Conservation (phyloP, 1,139 yeast genomes). For the Citeromyces siamensis region DNA sequence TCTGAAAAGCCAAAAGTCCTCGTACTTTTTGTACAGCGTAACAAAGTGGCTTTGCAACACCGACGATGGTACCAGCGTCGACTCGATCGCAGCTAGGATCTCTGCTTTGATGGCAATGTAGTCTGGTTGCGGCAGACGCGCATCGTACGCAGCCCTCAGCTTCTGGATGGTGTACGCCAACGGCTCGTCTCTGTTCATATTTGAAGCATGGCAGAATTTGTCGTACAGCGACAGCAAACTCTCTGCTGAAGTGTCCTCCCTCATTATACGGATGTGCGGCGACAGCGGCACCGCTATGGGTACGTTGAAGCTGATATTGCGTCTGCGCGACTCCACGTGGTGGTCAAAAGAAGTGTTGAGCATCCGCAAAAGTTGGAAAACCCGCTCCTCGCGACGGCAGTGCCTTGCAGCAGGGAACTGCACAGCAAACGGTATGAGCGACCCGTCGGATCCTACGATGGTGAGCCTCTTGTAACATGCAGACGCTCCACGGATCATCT, state of each 20-base stretch:
- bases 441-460: constrained; percentile 90
- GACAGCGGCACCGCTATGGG: constrained; percentile 92
- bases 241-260: constrained; percentile 66
- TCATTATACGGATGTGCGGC: constrained; percentile 86
- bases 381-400: constrained; percentile 91
- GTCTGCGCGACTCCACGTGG: constrained; percentile 78
- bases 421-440: constrained; percentile 84
- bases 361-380: constrained; percentile 82
- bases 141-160: constrained; percentile 87
- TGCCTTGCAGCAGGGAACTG: constrained; percentile 98
- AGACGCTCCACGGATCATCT: constrained; percentile 80
- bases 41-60: constrained; percentile 61
- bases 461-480: constrained; percentile 87
- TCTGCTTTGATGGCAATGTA: constrained; percentile 82
- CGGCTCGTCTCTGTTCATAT: constrained; percentile 81
- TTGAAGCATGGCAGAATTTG: constrained; percentile 64
- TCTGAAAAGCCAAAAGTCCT: constrained; percentile 95
- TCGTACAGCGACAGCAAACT: constrained; percentile 87
- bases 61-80: constrained; percentile 76
- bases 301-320: constrained; percentile 75
- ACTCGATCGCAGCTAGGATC: constrained; percentile 80
- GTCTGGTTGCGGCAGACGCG: constrained; percentile 87
- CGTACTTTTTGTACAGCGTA: constrained; percentile 61
- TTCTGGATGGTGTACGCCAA: constrained; percentile 78
- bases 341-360: constrained; percentile 72